These are phyloP conservation scores for Mortierella sp. DNA, from an alignment of 371 early-diverging fungal genomes.

Conservation along the genomic window DNA sequence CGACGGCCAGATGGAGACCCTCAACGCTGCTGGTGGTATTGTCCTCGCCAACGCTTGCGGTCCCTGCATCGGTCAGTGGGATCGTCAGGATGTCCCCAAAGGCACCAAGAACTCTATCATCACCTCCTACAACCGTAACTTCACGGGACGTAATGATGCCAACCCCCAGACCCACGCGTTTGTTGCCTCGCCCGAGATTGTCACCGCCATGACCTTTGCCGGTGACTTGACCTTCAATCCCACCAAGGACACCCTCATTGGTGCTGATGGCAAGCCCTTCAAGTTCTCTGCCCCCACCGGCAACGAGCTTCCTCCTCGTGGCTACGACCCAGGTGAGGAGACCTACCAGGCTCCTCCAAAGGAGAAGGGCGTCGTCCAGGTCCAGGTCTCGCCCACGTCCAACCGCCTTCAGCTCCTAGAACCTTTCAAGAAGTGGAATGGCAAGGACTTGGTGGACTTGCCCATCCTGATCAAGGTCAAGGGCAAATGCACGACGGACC, in stretches of 20 bases:
- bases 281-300: constrained; percentile 84
- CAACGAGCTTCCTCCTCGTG: constrained; percentile 85
- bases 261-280: constrained; percentile 84
- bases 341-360: constrained; percentile 81
- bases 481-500: constrained; percentile 97
- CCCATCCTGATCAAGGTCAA: constrained; percentile 93
- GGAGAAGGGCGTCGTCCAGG: constrained; percentile 64
- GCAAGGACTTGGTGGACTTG: constrained; percentile 81
- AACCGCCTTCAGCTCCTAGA: constrained; percentile 90
- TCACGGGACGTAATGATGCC: constrained; percentile 94
- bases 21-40: constrained; percentile 84
- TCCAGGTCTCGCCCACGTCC: constrained; percentile 81
- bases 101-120: constrained; percentile 92
- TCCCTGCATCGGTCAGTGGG: constrained; percentile 98
- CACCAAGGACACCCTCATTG: constrained; percentile 79
- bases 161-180: constrained; percentile 93
- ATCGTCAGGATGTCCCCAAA: constrained; percentile 86
- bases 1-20: constrained; percentile 84
- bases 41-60: constrained; percentile 98
- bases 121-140: constrained; percentile 96
- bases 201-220: constrained; percentile 91
- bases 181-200: constrained; percentile 94
- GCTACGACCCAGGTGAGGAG: constrained; percentile 84
- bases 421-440: constrained; percentile 93
- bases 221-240: constrained; percentile 93